Conservation (phyloP, 148 eudicot genomes). For the Rhododendron williamsianum region DNA sequence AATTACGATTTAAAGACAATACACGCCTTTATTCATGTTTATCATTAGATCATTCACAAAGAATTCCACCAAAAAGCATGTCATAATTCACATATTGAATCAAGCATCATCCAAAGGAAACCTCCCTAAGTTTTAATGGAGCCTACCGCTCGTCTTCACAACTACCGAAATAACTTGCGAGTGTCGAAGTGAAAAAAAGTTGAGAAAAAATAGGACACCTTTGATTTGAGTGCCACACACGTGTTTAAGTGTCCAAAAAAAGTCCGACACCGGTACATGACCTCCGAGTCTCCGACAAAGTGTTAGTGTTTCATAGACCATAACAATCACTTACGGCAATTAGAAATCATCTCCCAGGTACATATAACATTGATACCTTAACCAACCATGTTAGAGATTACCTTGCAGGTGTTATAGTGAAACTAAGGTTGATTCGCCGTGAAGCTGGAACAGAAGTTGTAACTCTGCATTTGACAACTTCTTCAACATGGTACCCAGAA, state of each 20-base stretch:
- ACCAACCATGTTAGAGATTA: background rate
- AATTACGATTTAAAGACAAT: background rate
- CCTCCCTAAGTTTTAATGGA: background rate
- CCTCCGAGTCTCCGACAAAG: background rate
- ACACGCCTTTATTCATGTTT: background rate
- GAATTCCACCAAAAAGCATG: background rate
- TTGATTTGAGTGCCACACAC: background rate
- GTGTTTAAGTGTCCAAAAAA: background rate
- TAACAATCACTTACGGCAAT: background rate
- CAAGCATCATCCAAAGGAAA: background rate
- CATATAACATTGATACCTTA: background rate
- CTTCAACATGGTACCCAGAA: slow-evolving; percentile 84
- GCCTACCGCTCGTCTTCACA: background rate
- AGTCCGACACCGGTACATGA: background rate
- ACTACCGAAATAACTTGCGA: background rate
- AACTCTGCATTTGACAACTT: slow-evolving; percentile 96
- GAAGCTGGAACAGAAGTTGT: slow-evolving; percentile 68
- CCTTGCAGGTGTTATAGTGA: slow-evolving; percentile 60
- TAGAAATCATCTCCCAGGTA: background rate
- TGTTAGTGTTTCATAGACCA: background rate
- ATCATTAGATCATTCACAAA: background rate
- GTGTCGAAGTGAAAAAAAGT: background rate
- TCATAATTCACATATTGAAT: background rate
- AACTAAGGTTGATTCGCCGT: slow-evolving; percentile 75
- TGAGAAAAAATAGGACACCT: background rate